phyloP scores from a whole-genome alignment of 352 stramenopile species.

The Globisporangium parvum region DNA sequence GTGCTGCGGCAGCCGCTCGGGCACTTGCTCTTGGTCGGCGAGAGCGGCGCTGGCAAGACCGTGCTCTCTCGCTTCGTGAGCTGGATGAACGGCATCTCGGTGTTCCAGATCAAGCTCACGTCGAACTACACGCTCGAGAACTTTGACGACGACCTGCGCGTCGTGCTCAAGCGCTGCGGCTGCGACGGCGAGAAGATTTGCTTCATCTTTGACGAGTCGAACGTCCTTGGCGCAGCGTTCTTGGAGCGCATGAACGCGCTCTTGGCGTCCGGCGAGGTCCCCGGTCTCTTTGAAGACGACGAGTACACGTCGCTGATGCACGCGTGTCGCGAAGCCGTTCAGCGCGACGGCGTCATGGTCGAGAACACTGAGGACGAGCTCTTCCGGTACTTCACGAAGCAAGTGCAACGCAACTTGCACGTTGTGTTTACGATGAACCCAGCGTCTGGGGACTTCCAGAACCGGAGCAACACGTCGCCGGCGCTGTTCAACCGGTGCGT shows the following conservation, averaged over 20 bases:
- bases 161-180: constrained; percentile 96
- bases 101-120: constrained; percentile 99
- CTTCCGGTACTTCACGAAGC: constrained; percentile 95
- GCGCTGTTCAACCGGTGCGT: constrained; percentile 99
- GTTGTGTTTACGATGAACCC: constrained; percentile 99
- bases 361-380: constrained; percentile 94
- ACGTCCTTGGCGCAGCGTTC: constrained; percentile 97
- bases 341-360: constrained; percentile 84
- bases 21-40: constrained; percentile 97
- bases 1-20: constrained; percentile 98
- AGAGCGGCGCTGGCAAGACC: constrained; percentile 98
- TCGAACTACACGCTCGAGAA: constrained; percentile 98
- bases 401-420: constrained; percentile 99
- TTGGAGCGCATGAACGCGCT: constrained; percentile 99
- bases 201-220: constrained; percentile 99
- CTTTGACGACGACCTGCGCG: constrained; percentile 99
- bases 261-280: constrained; percentile 98
- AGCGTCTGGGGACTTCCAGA: constrained; percentile 94
- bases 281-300: constrained; percentile 99
- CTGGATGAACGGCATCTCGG: constrained; percentile 99
- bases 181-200: constrained; percentile 99
- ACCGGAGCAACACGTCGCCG: constrained; percentile 97
- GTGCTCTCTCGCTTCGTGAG: constrained; percentile 99
- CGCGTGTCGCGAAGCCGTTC: constrained; percentile 92
- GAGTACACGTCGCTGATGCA: constrained; percentile 97